Evolutionary conservation across 2,329 filamentous ascomycete genomes (phyloP).

Genomic region (Epicoccum nigrum): DNA sequence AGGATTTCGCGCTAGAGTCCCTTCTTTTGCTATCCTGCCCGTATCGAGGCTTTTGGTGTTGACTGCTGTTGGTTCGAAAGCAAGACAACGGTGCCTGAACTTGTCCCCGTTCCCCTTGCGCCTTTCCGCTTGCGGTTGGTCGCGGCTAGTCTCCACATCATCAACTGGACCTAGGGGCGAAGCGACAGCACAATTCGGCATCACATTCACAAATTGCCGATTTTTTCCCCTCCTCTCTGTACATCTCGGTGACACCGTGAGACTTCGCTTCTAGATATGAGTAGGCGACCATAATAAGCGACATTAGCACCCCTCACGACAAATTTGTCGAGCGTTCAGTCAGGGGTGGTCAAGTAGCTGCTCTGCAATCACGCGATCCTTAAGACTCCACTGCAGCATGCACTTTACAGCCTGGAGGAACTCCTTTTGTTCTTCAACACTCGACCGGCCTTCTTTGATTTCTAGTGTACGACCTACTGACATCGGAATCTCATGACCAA

Average conservation of each 20-base stretch:
- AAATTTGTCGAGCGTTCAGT: slow-evolving; percentile 9
- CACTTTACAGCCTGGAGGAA: slow-evolving; percentile 44
- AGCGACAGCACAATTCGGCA: slow-evolving; percentile 2
- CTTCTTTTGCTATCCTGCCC: neutral
- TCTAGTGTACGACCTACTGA: slow-evolving; percentile 17
- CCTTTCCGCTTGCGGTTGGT: slow-evolving; percentile 6
- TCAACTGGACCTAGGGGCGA: neutral
- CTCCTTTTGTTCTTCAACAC: slow-evolving; percentile 28
- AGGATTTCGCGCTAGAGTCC: slow-evolving; percentile 2
- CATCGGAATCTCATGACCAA: slow-evolving; percentile 15
- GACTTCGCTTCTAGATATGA: neutral
- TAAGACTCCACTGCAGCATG: slow-evolving; percentile 47
- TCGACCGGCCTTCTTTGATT: slow-evolving; percentile 24
- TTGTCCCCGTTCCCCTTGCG: slow-evolving; percentile 7
- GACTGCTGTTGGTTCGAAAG: neutral
- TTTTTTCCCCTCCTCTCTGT: neutral
- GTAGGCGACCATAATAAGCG: neutral
- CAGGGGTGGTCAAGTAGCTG: slow-evolving; percentile 22
- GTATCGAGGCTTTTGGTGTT: neutral
- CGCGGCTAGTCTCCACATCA: neutral
- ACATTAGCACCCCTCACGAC: neutral
- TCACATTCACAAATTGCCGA: neutral
- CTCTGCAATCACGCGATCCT: slow-evolving; percentile 34
- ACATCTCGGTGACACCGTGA: slow-evolving; percentile 4
- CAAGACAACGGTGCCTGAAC: neutral